Evolutionary conservation across 2,329 filamentous ascomycete genomes (phyloP), one percentile per base, ranked within the genome.

Genomic region (Ilyonectria sp.): DNA sequence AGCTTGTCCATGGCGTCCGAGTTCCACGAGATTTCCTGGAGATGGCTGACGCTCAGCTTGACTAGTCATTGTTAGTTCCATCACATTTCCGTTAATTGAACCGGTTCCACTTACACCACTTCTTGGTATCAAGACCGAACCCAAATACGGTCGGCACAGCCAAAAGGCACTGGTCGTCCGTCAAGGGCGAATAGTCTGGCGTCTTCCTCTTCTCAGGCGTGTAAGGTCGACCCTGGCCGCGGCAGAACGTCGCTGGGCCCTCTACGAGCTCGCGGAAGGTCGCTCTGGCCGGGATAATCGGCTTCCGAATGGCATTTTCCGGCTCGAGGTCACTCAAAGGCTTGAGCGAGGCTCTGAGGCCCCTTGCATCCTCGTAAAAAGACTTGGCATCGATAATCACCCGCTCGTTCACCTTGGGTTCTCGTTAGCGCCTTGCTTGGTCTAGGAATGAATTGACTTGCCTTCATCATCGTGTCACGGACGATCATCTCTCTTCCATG

Each of bases 61-160:
- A 13, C 57, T 65, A 17, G 37, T 19, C 7, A n/a, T 15, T 13
- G 11, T 50, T 7, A 29, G 26, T 15, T 6, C 40, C 11, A 53
- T n/a, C 7, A 2, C 6, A 15, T 19, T 10, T 29, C 7, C 9
- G 10, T 46, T 3, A 11, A 13, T 4, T 35, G 6, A 15, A n/a
- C 1, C 2, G 5, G 5, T 23, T 50, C 1, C 43, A 68, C 69
- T 68, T 62, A 69, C 62, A 69, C 70, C 70, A 71, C 6, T 29
- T 40, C 19, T 69, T 69, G 11, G 1, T 55, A 1, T 50, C 37
- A 11, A 68, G 26, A 1, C 67, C 53, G 13, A 68, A 72, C 3
- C 63, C 68, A 1, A 33, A 57, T 1, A 63, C 60, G 17, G 29
- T 23, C 1, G 67, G 58, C 8, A 65, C 29, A 2, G 69, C 21